Evolutionary conservation across 176 grass and related monocot species (phyloP).

Genomic region (Eragrostis curvula): DNA sequence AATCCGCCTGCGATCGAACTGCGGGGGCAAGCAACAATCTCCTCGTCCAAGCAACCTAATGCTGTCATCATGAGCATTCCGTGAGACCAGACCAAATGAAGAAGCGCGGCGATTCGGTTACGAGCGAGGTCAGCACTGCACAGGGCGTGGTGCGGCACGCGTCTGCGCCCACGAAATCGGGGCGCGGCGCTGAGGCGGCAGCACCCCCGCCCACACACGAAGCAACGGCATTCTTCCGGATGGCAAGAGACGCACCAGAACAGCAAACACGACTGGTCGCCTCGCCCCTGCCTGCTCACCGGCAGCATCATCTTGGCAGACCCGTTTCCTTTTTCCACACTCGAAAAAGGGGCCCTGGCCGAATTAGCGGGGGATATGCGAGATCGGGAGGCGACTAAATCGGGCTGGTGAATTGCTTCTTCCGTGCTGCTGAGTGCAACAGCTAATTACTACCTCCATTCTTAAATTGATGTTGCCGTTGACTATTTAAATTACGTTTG

Average conservation of each 20-base stretch:
- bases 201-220: not conserved
- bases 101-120: constrained; percentile 19
- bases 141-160: not conserved
- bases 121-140: not conserved
- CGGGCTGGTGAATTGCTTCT: too few species aligned
- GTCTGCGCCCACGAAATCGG: not conserved
- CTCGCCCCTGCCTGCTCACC: not conserved
- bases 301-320: not conserved
- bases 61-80: not conserved
- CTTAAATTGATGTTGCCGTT: too few species aligned
- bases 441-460: too few species aligned
- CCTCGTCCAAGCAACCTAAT: not conserved
- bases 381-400: too few species aligned
- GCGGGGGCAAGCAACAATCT: not conserved
- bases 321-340: too few species aligned
- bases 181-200: not conserved
- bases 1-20: too few species aligned
- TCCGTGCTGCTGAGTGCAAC: too few species aligned
- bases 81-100: not conserved
- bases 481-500: too few species aligned
- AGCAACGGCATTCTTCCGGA: not conserved
- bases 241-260: too few species aligned
- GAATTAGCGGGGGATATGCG: too few species aligned
- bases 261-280: too few species aligned
- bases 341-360: too few species aligned